phyloP scores from a whole-genome alignment of 371 early-diverging fungal species.

The Nematocida sp. region DNA sequence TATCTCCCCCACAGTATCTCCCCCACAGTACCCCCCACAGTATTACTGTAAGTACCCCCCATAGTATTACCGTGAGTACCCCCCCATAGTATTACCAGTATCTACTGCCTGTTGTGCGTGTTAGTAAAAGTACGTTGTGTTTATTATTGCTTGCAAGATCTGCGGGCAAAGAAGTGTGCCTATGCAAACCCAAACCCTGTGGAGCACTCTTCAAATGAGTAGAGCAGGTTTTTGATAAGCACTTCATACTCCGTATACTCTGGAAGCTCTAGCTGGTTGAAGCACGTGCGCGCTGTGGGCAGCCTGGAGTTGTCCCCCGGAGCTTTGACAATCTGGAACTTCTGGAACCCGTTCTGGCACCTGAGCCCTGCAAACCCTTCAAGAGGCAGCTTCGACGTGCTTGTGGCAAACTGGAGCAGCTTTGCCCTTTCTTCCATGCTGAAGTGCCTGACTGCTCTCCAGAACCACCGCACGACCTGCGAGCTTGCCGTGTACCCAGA shows the following conservation, averaged over 20 bases:
- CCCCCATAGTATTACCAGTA: too few relatives aligned
- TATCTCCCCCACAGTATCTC: too few relatives aligned
- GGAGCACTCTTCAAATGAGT: constrained; percentile 82
- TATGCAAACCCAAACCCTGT: constrained; percentile 78
- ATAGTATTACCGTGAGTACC: too few relatives aligned
- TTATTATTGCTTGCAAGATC: too few relatives aligned
- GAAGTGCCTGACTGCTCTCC: constrained; percentile 92
- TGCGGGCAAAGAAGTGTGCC: too few relatives aligned
- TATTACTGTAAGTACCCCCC: too few relatives aligned
- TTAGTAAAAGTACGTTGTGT: too few relatives aligned
- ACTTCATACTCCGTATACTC: constrained; percentile 83
- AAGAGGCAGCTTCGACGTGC: constrained; percentile 89
- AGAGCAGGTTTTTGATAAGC: constrained; percentile 73
- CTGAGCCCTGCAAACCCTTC: constrained; percentile 86
- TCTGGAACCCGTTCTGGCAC: constrained; percentile 82
- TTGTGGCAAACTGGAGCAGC: constrained; percentile 90
- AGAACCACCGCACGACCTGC: constrained; percentile 91
- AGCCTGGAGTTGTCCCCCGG: constrained; percentile 69
- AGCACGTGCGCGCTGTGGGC: constrained; percentile 82
- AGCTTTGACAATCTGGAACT: constrained; percentile 90
- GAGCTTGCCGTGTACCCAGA: constrained; percentile 76
- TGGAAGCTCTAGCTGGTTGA: constrained; percentile 89
- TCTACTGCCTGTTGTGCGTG: too few relatives aligned
- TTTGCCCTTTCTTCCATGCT: constrained; percentile 90
- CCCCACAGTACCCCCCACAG: too few relatives aligned